Percentiles rank a stretch among this genome's conserved stretches.
These are phyloP conservation scores for Phaeosphaeria sp. DNA, from an alignment of 2,329 filamentous ascomycete genomes.

Conservation along the genomic window DNA sequence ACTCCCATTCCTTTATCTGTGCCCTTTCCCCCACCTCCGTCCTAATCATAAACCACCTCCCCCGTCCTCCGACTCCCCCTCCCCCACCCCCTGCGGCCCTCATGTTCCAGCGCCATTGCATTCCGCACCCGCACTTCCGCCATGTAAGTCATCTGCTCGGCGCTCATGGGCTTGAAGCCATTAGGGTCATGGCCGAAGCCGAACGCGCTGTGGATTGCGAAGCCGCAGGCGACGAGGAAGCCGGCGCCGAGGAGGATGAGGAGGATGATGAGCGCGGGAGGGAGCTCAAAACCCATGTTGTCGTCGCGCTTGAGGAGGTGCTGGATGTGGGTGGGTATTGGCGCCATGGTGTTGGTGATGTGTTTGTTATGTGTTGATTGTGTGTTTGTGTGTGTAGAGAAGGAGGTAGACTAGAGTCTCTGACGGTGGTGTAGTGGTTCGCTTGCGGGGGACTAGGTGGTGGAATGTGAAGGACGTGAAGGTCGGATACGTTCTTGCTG, in stretches of 20 bases:
- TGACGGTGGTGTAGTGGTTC: neutral
- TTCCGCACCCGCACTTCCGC: slow-evolving; percentile 25
- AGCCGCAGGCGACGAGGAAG: slow-evolving; percentile 22
- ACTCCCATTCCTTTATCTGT: neutral
- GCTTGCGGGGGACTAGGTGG: neutral
- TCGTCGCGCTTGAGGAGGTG: slow-evolving; percentile 20
- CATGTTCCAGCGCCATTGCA: slow-evolving; percentile 14
- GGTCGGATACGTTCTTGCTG: neutral
- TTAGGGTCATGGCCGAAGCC: slow-evolving; percentile 16
- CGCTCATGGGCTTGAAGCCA: slow-evolving; percentile 12
- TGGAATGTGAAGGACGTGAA: neutral
- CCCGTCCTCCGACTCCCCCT: neutral
- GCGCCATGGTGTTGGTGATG: neutral
- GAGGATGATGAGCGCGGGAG: slow-evolving; percentile 23
- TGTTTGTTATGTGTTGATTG: no score
- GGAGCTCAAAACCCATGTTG: slow-evolving; percentile 19
- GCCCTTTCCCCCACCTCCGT: neutral
- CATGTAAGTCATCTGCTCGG: slow-evolving; percentile 31
- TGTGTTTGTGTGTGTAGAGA: no score
- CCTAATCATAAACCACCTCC: neutral
- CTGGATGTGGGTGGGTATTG: neutral
- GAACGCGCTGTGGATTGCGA: slow-evolving; percentile 23
- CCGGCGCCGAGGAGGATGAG: slow-evolving; percentile 26
- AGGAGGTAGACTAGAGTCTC: neutral
- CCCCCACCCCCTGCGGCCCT: neutral